Base-by-base conservation (phyloP, 139 green algal species). In the Chlamydomonas applanata region DNA sequence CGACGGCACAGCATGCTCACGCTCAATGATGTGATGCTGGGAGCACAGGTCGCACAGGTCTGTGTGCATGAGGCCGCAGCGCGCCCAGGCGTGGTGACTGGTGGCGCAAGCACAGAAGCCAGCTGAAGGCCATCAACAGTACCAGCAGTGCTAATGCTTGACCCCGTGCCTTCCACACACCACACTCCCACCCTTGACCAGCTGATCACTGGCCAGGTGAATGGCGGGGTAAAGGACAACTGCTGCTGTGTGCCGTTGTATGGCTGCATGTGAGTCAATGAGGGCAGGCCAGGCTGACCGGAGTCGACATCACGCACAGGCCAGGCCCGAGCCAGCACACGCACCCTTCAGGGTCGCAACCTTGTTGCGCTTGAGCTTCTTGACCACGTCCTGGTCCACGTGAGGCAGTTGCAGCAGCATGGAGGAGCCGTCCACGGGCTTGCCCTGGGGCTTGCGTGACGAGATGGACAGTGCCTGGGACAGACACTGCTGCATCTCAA, bases 401-500 rank as follows among this genome's bases (percentile, higher is more conserved):
- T 92, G 82, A 1, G 92, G 92, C 83, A 97, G 86, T 86, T 95
- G 90, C 80, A 93, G 78, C 73, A 96, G 69, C 13, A 80, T 74
- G 17, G 85, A 77, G 30, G 73, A 34, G 25, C 75, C 70, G 35
- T 82, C 76, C 35, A 54, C 72, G 4, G 40, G 53, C 40, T 71
- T 75, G 67, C 62, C 72, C 44, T 69, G 34, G 2, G 80, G 77
- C 66, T 87, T 86, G 49, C 84, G 72, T 7, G 46, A 20, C 0
- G 40, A 44, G 4, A 84, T 40, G 25, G 77, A 71, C 25, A 93
- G 71, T 4, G 86, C 89, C 74, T 94, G 89, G 0, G 82, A 77
- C 9, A 97, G 60, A 84, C 91, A 96, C 82, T 97, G 93, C 83
- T 90, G 87, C 77, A 93, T 86, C 83, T 97, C 90, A 29, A 97